phyloP scores from a whole-genome alignment of 1,284 basidiomycete genomes.

The Inonotus obliquus region DNA sequence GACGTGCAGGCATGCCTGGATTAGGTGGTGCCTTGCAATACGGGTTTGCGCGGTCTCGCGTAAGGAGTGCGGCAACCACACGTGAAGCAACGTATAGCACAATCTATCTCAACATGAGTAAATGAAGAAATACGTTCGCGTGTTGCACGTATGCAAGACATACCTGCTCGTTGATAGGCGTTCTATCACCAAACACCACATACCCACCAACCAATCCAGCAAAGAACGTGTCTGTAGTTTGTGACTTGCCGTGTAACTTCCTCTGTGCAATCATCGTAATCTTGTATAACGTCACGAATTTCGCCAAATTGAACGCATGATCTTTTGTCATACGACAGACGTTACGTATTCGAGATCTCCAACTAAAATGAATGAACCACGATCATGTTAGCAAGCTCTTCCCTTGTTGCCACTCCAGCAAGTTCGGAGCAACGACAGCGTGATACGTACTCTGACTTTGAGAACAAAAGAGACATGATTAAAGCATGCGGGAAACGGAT shows the following conservation, averaged over 20 bases:
- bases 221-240: constrained; percentile 82
- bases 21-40: constrained; percentile 25
- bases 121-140: constrained; percentile 14
- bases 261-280: constrained; percentile 76
- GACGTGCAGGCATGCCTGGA: constrained; percentile 44
- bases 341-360: constrained; percentile 57
- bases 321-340: constrained; percentile 88
- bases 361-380: constrained; percentile 40
- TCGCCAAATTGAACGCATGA: constrained; percentile 85
- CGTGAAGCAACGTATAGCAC: constrained; percentile 94
- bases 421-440: neutral
- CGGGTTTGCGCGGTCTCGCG: constrained; percentile 55
- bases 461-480: constrained; percentile 96
- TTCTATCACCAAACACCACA: constrained; percentile 89
- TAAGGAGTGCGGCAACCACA: constrained; percentile 83
- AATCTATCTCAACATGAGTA: constrained; percentile 52
- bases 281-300: constrained; percentile 96
- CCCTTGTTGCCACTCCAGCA: neutral
- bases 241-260: constrained; percentile 76
- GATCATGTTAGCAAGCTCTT: neutral
- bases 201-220: constrained; percentile 93
- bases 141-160: constrained; percentile 25
- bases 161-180: constrained; percentile 98
- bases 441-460: constrained; percentile 73
- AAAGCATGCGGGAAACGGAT: constrained; percentile 98